Base-by-base conservation (phyloP, 75 land plant species). In the Picea glauca region DNA sequence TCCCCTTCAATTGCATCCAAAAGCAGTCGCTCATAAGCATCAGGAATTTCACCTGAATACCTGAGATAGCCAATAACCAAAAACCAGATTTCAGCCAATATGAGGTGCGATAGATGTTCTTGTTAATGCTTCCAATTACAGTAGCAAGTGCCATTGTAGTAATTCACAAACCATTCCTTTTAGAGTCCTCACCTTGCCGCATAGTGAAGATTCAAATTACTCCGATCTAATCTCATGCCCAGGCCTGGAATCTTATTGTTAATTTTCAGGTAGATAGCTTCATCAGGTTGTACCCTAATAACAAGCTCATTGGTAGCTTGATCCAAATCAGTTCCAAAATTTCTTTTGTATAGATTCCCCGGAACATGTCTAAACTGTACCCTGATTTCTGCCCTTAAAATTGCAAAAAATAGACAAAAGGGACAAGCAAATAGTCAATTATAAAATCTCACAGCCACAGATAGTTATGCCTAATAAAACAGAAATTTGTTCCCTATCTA, bases 311-410 rank as follows among this genome's bases (percentile, higher is more conserved):
- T 96, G 60, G 99, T 96, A 14, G 97, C 96, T 74, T 77, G 85
- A 81, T 96, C 99, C 76, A 96, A 83, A 81, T 94, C 95, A 18
- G 87, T 87, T 35, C 98, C 95, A 80, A 93, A 87, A 68, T 79
- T 88, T 65, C 88, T 80, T 79, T 91, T 96, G 82, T 96, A 96
- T 14, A 96, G 77, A 76, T 94, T 94, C 13, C 99, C 98, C 38
- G 99, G 99, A 21, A 96, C 98, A 81, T 94, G 95, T 75, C 98
- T 85, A 77, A 96, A 96, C 80, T 94, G 99, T 3, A 96, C 99
- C 72, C 99, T 87, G 50, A 96, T 96, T 81, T 96, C 99, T 33
- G 98, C 89, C 77, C 99, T 96, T 90, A 5, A 70, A 81, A 38
- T 50, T 57, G 38, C 23, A n/a, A 26, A 61, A 72, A 54, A 60